Conservation (phyloP, 2,329 filamentous ascomycete species). For the Cryoendolithus antarcticus region DNA sequence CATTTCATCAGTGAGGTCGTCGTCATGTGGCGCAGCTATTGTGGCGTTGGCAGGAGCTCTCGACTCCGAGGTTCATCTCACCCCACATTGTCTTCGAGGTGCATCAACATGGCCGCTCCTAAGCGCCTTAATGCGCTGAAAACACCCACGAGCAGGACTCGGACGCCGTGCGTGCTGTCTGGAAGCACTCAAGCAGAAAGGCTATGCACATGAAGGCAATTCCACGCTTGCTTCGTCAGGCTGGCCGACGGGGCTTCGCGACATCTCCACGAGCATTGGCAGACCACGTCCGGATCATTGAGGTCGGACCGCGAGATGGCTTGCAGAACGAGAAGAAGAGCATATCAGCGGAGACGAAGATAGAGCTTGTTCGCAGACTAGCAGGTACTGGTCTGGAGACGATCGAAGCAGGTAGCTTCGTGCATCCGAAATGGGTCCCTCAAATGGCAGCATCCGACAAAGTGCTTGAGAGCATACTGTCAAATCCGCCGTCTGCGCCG, state of each 20-base stretch:
- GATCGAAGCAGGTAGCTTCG: constrained; percentile 74
- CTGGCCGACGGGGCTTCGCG: constrained; percentile 12
- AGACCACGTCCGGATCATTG: constrained; percentile 51
- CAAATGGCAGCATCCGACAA: constrained; percentile 74
- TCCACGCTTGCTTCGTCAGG: constrained; percentile 1
- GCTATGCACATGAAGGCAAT: too few relatives aligned
- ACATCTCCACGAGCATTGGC: constrained; percentile 12
- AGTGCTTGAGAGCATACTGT: constrained; percentile 58
- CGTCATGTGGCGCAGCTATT: too few relatives aligned
- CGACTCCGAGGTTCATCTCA: too few relatives aligned
- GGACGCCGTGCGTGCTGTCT: too few relatives aligned
- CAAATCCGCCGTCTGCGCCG: constrained; percentile 41
- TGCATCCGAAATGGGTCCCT: constrained; percentile 73
- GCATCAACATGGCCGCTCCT: too few relatives aligned
- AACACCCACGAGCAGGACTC: too few relatives aligned
- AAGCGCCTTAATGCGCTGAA: too few relatives aligned
- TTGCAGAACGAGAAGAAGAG: constrained; percentile 69
- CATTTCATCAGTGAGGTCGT: too few relatives aligned
- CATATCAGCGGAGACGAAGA: constrained; percentile 60
- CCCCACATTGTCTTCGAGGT: too few relatives aligned
- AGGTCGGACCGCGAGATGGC: constrained; percentile 78
- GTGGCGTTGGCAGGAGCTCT: too few relatives aligned
- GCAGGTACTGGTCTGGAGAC: constrained; percentile 55
- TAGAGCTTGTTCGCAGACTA: constrained; percentile 60
- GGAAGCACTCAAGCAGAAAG: too few relatives aligned